Evolutionary conservation across 192 early-diverging fungal genomes (phyloP).

Genomic region (Coemansia sp.): DNA sequence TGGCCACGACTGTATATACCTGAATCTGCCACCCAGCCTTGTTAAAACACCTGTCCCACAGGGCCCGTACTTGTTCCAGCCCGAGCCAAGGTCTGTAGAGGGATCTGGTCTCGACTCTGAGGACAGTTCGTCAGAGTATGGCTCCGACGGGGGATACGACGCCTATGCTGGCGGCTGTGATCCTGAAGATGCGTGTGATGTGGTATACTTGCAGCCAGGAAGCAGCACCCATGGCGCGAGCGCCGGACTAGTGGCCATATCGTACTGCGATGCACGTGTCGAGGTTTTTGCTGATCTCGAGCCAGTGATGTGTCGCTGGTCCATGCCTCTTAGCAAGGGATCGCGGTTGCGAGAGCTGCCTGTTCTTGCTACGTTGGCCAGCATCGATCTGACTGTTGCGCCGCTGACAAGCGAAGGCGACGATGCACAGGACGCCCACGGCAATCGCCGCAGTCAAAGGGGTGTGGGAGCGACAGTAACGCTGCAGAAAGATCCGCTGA

Average conservation of each 20-base stretch:
- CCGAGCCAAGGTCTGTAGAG: conserved; percentile 36
- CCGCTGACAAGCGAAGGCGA: conserved; percentile 17
- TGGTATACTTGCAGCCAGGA: conserved; percentile 41
- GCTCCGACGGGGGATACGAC: conserved; percentile 4
- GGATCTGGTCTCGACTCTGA: conserved; percentile 22
- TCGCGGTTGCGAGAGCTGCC: conserved; percentile 34
- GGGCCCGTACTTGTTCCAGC: conserved; percentile 56
- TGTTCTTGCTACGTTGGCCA: conserved; percentile 59
- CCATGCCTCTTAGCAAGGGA: conserved; percentile 9
- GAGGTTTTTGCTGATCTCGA: conserved; percentile 65
- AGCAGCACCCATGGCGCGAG: conserved; percentile 27
- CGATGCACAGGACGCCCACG: background rate
- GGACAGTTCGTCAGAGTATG: conserved; percentile 7
- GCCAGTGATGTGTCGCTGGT: conserved; percentile 54
- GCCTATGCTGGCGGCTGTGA: conserved; percentile 7
- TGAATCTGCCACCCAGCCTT: conserved; percentile 26
- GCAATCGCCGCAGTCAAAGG: background rate
- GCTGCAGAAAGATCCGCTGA: conserved; percentile 62
- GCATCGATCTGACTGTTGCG: conserved; percentile 51
- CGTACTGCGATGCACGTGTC: conserved; percentile 61
- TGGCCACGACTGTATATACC: conserved; percentile 22
- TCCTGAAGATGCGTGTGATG: conserved; percentile 45
- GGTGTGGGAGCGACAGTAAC: conserved; percentile 41
- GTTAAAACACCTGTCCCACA: conserved; percentile 24
- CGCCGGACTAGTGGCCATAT: conserved; percentile 59